Conservation (phyloP, 495 filamentous ascomycete genomes). For the Aspergillus asperescens region DNA sequence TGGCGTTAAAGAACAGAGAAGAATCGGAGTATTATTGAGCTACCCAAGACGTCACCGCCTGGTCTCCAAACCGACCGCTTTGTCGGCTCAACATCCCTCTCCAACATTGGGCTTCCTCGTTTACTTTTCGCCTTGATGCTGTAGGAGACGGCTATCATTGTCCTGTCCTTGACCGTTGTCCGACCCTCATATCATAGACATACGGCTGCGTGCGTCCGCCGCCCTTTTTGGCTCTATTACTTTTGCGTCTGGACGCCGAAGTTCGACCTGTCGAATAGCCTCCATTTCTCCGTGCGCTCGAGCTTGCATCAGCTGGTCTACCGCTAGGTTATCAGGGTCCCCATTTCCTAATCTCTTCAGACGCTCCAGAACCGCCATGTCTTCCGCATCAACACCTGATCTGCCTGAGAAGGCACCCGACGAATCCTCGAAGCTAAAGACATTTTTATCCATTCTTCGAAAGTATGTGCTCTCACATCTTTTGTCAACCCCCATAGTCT, state of each 20-base stretch:
- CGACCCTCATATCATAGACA: background rate
- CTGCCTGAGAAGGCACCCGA: constrained; percentile 62
- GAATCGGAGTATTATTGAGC: background rate
- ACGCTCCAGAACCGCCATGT: constrained; percentile 22
- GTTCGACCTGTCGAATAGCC: background rate
- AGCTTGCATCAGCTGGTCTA: constrained; percentile 9
- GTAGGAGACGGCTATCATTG: background rate
- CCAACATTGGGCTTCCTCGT: constrained; percentile 7
- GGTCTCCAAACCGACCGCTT: constrained; percentile 12
- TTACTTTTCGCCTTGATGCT: background rate
- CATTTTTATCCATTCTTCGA: constrained; percentile 73
- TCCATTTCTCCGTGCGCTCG: background rate
- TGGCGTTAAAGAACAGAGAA: background rate
- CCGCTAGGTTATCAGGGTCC: background rate
- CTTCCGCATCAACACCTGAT: constrained; percentile 20
- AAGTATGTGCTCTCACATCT: constrained; percentile 50
- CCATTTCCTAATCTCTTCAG: background rate
- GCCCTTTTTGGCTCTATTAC: background rate
- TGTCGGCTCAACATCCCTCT: constrained; percentile 5
- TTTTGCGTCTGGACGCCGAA: constrained; percentile 13
- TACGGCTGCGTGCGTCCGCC: background rate
- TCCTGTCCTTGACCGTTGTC: background rate
- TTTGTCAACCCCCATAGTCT: background rate
- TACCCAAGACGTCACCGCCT: constrained; percentile 34
- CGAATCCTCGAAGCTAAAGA: constrained; percentile 78